Conservation (phyloP, 2,329 filamentous ascomycete species). For the Talaromyces sp. region DNA sequence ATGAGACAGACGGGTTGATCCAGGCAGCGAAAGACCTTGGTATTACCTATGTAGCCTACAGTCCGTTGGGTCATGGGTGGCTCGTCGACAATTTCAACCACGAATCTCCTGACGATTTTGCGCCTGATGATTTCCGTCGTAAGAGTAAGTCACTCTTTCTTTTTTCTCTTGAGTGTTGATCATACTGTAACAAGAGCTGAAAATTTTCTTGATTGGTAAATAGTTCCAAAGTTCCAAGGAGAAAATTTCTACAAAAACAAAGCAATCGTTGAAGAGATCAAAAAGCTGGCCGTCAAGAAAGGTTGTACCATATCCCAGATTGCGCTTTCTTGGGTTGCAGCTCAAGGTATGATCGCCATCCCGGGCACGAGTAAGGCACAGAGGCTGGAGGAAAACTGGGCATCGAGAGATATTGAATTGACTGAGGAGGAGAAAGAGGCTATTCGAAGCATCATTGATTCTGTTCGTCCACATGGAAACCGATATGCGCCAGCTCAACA, state of each 20-base stretch:
- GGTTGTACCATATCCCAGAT: constrained; percentile 32
- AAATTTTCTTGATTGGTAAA: background rate
- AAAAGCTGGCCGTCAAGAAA: constrained; percentile 33
- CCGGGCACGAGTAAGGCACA: constrained; percentile 41
- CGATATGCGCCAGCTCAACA: constrained; percentile 21
- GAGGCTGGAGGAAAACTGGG: constrained; percentile 39
- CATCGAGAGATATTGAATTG: constrained; percentile 31
- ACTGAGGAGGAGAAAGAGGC: constrained; percentile 32
- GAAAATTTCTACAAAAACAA: constrained; percentile 44
- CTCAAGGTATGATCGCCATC: constrained; percentile 42
- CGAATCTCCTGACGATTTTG: constrained; percentile 44
- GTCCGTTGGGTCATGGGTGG: constrained; percentile 45
- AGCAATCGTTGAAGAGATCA: constrained; percentile 38
- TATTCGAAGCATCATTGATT: constrained; percentile 36
- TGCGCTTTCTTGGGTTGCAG: constrained; percentile 37
- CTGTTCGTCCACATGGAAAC: constrained; percentile 32
- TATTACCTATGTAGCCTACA: constrained; percentile 43
- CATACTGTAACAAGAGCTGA: background rate
- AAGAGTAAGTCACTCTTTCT: constrained; percentile 20
- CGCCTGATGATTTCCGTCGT: constrained; percentile 37
- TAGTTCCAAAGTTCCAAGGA: constrained; percentile 32
- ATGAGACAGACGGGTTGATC: constrained; percentile 38
- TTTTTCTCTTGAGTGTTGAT: background rate
- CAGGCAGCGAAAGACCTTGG: constrained; percentile 37
- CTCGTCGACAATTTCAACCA: constrained; percentile 42